phyloP scores from a whole-genome alignment of 2,329 filamentous ascomycete species.

The Aspergillus sojae region DNA sequence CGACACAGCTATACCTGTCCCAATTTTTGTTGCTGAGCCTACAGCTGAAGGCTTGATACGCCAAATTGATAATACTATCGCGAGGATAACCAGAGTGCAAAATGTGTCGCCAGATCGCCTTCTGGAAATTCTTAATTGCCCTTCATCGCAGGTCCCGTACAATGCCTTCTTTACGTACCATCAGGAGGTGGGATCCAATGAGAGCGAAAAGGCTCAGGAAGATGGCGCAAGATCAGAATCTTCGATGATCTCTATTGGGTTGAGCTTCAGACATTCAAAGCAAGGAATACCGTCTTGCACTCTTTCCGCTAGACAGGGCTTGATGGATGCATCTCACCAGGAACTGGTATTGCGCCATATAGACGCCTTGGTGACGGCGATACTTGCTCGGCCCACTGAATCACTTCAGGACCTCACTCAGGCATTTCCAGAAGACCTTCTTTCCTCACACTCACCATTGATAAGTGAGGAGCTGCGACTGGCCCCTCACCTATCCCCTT shows the following conservation, averaged over 20 bases:
- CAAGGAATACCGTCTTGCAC: neutral
- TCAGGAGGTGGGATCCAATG: neutral
- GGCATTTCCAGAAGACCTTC: neutral
- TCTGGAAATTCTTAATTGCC: neutral
- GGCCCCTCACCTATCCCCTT: neutral
- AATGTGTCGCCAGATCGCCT: neutral
- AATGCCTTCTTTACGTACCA: neutral
- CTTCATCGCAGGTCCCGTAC: neutral
- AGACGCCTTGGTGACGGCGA: neutral
- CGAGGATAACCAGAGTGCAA: neutral
- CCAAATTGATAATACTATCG: neutral
- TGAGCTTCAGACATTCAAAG: neutral
- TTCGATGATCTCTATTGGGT: no score
- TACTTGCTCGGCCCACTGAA: neutral
- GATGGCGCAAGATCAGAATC: no score
- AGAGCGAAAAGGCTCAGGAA: neutral
- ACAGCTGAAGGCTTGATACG: neutral
- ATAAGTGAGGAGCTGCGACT: neutral
- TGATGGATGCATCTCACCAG: neutral
- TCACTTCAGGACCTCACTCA: neutral
- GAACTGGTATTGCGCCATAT: neutral
- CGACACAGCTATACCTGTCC: neutral
- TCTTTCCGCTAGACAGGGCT: neutral
- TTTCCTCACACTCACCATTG: neutral
- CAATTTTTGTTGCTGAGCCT: neutral